Base-by-base conservation (phyloP, 2,329 filamentous ascomycete genomes). In the Lecanicillium sp. region DNA sequence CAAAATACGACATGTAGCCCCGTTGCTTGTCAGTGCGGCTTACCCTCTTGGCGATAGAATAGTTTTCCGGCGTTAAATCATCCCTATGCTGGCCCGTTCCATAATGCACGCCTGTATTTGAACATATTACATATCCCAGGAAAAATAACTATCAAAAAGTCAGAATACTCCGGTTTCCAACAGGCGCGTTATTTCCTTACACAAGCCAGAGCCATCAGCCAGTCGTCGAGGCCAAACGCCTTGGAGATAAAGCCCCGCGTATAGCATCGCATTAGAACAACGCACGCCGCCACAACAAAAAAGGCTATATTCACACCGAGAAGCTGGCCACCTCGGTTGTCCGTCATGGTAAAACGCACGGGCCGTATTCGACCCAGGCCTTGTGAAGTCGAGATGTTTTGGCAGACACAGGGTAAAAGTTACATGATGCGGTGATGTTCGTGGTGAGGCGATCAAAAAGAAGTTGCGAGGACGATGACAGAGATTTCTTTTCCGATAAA, bases 211-310 rank as follows among this genome's bases (percentile, higher is more conserved):
- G 58, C 42, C 67, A 69, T 69, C 9, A 66, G 49, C 60, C 60
- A 67, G 55, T 68, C 66, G 33, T 68, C 66, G 3, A 51, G 38
- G 0, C 65, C 64, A 41, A 67, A 68, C 2, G 59, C 60, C 39
- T 59, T 62, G 26, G 67, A 59, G 37, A 68, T 55, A 23, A 54
- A 51, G 4, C 52, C 46, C 5, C 66, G 62, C 12, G 67, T 63
- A 52, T 62, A 67, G 17, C 56, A 58, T 51, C 66, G 55, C 36
- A 68, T 36, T 1, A 52, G 5, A 11, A 61, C 61, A 17, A 61
- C 56, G 11, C 59, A 50, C 9, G 59, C 7, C 1, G 63, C 58
- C 37, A 58, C 15, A 1, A 50, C 29, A 29, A 60, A 44, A 20
- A 66, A 58, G n/a, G 55, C 41, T 27, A 59, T 54, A 44, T 64